Evolutionary conservation across 129 eudicot genomes (phyloP), one percentile per base, ranked within the genome.

Genomic region (Artemisia tridentata): DNA sequence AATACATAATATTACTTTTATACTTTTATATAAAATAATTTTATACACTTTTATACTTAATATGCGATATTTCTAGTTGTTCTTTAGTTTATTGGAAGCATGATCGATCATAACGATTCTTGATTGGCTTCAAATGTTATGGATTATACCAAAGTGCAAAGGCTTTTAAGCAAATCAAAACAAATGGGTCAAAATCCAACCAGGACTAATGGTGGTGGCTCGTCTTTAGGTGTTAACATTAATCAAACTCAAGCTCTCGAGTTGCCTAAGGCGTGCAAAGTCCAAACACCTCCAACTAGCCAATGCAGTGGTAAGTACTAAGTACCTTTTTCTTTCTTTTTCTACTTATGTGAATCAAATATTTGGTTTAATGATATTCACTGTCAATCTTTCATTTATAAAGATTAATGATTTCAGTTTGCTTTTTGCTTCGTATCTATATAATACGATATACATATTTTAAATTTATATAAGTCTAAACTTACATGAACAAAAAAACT

Each of bases 211-310:
- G 91, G 91, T 50, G 91, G 90, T 17, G 80, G 76, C 31, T 75
- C 95, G 5, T 79, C 84, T 1, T 21, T 85, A 13, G 97, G 96
- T 17, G 65, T 91, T 23, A 74, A 66, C 64, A 81, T 88, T 46
- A 91, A 91, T 75, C 95, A 91, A 78, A 80, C 92, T 38, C 95
- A 72, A 16, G 92, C 95, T 68, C 76, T 84, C 48, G 95, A 80
- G 55, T 61, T 91, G 53, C 95, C 97, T 5, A 67, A 43, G 15
- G 81, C 79, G 52, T 91, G 97, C 75, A 80, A 85, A 45, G 90
- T 91, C 23, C 82, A 81, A 54, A 88, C 95, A 27, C 95, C 92
- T 52, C 75, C 89, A 41, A 57, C 71, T 63, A 88, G 89, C 50
- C 69, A 60, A 51, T 88, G 96, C 81, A 80, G 79, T 21, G 88